Conservation (phyloP, 805 yeast species). For the Helenozyma rhizophorensis region DNA sequence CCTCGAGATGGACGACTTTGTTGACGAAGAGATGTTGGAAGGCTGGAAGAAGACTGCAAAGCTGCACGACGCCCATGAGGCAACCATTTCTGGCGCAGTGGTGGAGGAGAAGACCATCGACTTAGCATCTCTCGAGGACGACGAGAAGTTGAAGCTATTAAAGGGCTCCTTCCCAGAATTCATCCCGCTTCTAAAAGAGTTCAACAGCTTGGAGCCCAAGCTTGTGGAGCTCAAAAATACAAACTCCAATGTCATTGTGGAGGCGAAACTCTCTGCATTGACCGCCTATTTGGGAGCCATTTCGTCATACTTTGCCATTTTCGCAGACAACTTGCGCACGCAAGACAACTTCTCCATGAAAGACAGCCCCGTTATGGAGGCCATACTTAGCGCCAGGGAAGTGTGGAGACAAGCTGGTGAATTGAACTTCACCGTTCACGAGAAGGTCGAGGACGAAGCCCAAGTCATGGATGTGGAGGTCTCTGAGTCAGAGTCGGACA, state of each 20-base stretch:
- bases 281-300: slow-evolving; percentile 77
- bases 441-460: too few species aligned
- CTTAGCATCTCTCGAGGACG: slow-evolving; percentile 39
- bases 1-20: slow-evolving; percentile 54
- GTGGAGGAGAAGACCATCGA: slow-evolving; percentile 14
- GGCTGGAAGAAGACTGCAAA: slow-evolving; percentile 70
- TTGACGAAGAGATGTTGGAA: slow-evolving; percentile 71
- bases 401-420: slow-evolving; percentile 81
- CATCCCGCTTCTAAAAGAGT: slow-evolving; percentile 67
- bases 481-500: slow-evolving; percentile 7
- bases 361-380: slow-evolving; percentile 87
- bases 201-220: slow-evolving; percentile 37
- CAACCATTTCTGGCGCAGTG: slow-evolving; percentile 9
- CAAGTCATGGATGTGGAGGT: background rate
- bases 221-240: slow-evolving; percentile 34
- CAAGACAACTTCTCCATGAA: slow-evolving; percentile 65
- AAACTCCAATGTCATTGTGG: slow-evolving; percentile 22
- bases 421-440: slow-evolving; percentile 1
- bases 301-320: slow-evolving; percentile 71
- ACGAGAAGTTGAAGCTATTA: slow-evolving; percentile 51
- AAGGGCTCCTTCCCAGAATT: slow-evolving; percentile 77
- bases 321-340: slow-evolving; percentile 50
- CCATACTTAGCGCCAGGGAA: slow-evolving; percentile 75
- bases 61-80: slow-evolving; percentile 33
- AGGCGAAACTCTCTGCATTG: slow-evolving; percentile 64